These are phyloP conservation scores for Balansia obtecta DNA, from an alignment of 2,329 filamentous ascomycete genomes.

Conservation along the genomic window DNA sequence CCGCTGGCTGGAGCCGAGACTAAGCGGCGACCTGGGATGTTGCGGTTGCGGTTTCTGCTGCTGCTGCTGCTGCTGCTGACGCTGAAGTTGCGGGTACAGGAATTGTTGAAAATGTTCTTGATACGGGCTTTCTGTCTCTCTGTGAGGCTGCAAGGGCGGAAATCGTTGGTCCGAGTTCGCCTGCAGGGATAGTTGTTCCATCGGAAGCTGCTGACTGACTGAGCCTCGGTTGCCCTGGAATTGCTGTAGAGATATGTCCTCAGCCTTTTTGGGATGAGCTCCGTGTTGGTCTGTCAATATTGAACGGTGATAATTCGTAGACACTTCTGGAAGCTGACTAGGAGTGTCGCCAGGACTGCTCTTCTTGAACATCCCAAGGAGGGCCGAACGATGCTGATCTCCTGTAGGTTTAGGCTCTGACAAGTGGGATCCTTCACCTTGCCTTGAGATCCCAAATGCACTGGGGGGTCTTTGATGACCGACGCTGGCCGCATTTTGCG, in stretches of 20 bases:
- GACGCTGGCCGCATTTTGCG: neutral
- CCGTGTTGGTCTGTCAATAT: neutral
- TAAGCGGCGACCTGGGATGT: slow-evolving; percentile 1
- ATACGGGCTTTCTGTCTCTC: neutral
- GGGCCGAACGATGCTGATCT: slow-evolving; percentile 31
- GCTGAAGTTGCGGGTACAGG: slow-evolving; percentile 3
- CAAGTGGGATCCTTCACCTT: slow-evolving; percentile 9
- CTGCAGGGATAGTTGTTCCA: slow-evolving; percentile 13
- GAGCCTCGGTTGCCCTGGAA: neutral
- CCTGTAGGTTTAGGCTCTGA: slow-evolving; percentile 13
- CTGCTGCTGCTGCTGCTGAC: slow-evolving; percentile 1
- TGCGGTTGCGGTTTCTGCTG: neutral
- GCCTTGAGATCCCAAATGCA: neutral
- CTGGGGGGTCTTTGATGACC: neutral
- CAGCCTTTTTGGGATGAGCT: neutral
- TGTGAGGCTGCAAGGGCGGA: slow-evolving; percentile 8
- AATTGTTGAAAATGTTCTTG: slow-evolving; percentile 8
- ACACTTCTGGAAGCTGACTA: neutral
- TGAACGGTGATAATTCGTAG: neutral
- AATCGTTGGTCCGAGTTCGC: slow-evolving; percentile 7
- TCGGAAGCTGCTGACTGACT: slow-evolving; percentile 4
- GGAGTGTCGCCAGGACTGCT: slow-evolving; percentile 7
- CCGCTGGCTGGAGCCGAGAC: neutral
- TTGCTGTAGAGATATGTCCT: neutral
- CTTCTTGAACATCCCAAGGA: slow-evolving; percentile 44